Evolutionary conservation across 2,329 filamentous ascomycete genomes (phyloP).

Genomic region (Fusarium sp.): DNA sequence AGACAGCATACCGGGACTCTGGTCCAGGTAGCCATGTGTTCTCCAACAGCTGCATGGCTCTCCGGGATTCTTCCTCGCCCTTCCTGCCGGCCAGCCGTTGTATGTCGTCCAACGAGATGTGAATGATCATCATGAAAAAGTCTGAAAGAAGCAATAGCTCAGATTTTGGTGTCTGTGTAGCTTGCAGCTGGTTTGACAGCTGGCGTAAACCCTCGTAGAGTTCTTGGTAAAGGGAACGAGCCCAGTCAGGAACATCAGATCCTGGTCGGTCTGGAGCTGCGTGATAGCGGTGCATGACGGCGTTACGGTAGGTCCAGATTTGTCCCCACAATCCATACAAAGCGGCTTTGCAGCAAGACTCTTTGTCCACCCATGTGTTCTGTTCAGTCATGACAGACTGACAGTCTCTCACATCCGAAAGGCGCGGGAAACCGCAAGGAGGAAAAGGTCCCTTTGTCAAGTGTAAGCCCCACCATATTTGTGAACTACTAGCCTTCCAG

Average conservation of each 20-base stretch:
- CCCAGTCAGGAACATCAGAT: conserved; percentile 33
- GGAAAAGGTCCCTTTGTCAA: conserved; percentile 21
- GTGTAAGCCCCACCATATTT: conserved; percentile 39
- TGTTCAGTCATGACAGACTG: conserved; percentile 33
- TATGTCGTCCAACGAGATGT: conserved; percentile 41
- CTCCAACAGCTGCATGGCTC: conserved; percentile 30
- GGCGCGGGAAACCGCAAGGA: conserved; percentile 24
- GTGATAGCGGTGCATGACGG: conserved; percentile 23
- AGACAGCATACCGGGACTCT: conserved; percentile 42
- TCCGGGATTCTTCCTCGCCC: conserved; percentile 40
- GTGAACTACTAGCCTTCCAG: conserved; percentile 37
- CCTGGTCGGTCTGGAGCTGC: conserved; percentile 10
- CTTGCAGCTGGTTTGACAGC: conserved; percentile 34
- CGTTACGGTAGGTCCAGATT: conserved; percentile 44
- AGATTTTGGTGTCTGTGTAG: conserved; percentile 4
- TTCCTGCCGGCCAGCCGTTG: conserved; percentile 39
- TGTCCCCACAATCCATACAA: conserved; percentile 44
- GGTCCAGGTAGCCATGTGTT: conserved; percentile 28
- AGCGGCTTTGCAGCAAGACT: conserved; percentile 33
- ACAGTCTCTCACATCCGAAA: conserved; percentile 38
- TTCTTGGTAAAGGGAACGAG: conserved; percentile 40
- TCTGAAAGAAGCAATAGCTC: conserved; percentile 41
- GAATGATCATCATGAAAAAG: conserved; percentile 45
- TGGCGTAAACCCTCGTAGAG: conserved; percentile 35
- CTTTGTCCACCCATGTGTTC: conserved; percentile 35